Evolutionary conservation across 805 yeast species (phyloP), one percentile per base, ranked within the genome.

Genomic region (Torulaspora gathmanii): DNA sequence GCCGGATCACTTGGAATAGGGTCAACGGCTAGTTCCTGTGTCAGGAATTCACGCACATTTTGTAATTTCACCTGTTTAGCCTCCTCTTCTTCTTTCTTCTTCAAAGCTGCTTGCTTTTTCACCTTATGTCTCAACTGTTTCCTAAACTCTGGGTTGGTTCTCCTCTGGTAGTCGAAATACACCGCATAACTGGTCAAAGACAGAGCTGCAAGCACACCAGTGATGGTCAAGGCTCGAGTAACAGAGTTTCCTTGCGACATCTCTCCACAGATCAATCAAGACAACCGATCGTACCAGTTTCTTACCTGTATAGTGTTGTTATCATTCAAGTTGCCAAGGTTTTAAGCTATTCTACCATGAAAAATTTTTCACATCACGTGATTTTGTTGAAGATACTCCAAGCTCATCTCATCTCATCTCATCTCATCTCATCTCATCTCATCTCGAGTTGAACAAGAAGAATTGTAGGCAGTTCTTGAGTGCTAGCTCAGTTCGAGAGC

Each of bases 151-250:
- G 85, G 67, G 46, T 84, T 80, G 68, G 75, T 74, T 71, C 98
- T 86, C 71, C 99, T 87, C 69, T 77, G 77, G 74, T 89, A 86
- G 71, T 93, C 99, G 62, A 95, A 95, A 72, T 87, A 93, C 30
- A 80, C 71, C 45, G 91, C 86, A 70, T 93, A 91, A 13, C 86
- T 88, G 39, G 80, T 65, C 13, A 75, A 63, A 29, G 83, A 80
- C 23, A 81, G 69, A 22, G 82, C 77, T 15, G 75, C 70, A 48
- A 70, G 73, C 11, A 67, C 50, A 36, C 70, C 60, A 26, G 74
- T 67, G 67, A 64, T 64, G 55, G 70, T 46, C 28, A 58, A 33
- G 23, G 50, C 44, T 45, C 60, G 56, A 30, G 49, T 40, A 31
- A 56, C 37, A 12, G 61, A 35, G 34, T 37, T 49, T 19, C 55